Percentiles rank a stretch among this genome's conserved stretches.
phyloP scores from a whole-genome alignment of 257 asterid species.

The Fraxinus pennsylvanica region DNA sequence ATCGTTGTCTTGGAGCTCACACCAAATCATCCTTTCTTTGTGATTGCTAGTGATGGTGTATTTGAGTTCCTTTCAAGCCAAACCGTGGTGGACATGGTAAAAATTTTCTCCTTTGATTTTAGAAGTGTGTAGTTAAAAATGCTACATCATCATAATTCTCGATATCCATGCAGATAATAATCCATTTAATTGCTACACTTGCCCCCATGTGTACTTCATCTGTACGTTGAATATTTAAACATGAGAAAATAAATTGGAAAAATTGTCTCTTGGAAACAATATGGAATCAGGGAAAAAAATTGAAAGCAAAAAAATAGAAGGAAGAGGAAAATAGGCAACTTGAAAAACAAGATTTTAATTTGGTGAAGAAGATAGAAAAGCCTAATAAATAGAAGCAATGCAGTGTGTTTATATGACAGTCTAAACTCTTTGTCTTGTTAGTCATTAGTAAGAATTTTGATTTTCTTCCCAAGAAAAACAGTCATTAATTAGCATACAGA shows the following conservation, averaged over 20 bases:
- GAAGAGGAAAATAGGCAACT: too few species aligned
- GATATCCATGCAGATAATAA: neutral
- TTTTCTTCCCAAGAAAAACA: too few species aligned
- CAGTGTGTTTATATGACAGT: too few species aligned
- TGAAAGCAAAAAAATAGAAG: too few species aligned
- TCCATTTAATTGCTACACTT: neutral
- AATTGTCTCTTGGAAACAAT: neutral
- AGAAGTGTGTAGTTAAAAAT: neutral
- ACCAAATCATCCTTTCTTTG: constrained; percentile 72
- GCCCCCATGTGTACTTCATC: neutral
- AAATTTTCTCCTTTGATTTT: constrained; percentile 17
- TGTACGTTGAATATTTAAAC: neutral
- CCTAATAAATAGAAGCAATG: too few species aligned
- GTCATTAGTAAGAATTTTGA: too few species aligned
- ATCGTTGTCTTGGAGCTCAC: constrained; percentile 83
- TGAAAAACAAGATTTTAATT: too few species aligned
- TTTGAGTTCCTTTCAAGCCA: constrained; percentile 97
- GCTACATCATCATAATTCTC: constrained; percentile 1
- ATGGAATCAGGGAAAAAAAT: neutral
- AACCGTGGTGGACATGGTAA: constrained; percentile 92
- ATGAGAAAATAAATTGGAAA: neutral
- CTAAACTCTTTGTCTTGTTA: too few species aligned
- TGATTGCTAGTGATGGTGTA: constrained; percentile 93
- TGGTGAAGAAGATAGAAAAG: too few species aligned
- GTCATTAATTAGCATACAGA: too few species aligned